Evolutionary conservation across 176 grass and related monocot genomes (phyloP), one percentile per base, ranked within the genome.

Genomic region (Aegilops bicornis): DNA sequence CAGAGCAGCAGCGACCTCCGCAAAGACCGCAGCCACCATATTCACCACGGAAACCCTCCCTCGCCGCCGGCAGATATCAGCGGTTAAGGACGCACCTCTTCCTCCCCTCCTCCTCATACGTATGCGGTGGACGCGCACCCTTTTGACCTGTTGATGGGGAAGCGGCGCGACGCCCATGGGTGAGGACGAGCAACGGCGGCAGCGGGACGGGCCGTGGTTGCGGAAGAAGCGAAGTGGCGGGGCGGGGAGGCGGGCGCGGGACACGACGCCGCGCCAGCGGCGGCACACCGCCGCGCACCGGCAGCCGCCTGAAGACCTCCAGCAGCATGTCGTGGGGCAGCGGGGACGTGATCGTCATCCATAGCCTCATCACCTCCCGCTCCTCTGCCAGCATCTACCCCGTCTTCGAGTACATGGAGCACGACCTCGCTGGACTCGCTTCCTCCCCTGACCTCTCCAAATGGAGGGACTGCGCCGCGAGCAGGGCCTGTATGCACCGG

Each of bases 321-420:
- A 40, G 7, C 39, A 40, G 2, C 39, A 40, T 40, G 8, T 2
- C 39, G 39, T 10, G 39, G 39, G 8, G 39, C 8, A 40, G 39
- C 39, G 3, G 12, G 39, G 2, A 91, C 86, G 82, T 91, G 50
- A 78, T 91, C 77, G 39, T 23, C n/a, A 78, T 91, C 77, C 30
- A 82, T 0, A 82, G 89, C 23, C 36, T 91, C 86, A 25, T 91
- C 89, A 64, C 86, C 86, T 88, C 82, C 30, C 82, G 86, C 39
- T 77, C 77, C 63, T 91, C 86, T 23, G 7, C 43, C 83, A 95
- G 90, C 84, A 81, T 92, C 61, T 92, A 95, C 88, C 86, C 92
- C 65, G 93, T 95, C 39, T 95, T 95, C 61, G 88, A 92, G 85
- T 95, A 95, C 82, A 95, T 95, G 93, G 93, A 95, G 37, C 93